phyloP scores from a whole-genome alignment of 768 basidiomycete species.

The Lactarius sanguifluus region DNA sequence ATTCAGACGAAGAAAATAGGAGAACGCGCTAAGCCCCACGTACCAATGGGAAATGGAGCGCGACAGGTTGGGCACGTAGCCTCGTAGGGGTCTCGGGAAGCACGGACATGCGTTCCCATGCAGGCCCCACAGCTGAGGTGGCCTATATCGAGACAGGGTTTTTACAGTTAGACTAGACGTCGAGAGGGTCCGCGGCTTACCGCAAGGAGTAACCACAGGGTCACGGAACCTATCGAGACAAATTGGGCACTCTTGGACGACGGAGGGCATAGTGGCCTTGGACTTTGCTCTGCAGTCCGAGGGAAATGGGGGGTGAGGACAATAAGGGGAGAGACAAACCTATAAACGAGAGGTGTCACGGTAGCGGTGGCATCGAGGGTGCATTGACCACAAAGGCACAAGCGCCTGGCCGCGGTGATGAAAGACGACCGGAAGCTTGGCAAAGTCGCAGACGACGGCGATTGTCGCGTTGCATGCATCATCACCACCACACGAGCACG shows the following conservation, averaged over 20 bases:
- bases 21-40: background rate
- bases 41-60: conserved; percentile 22
- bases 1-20: background rate
- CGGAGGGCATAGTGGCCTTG: background rate
- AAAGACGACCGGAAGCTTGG: background rate
- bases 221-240: conserved; percentile 22
- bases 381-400: conserved; percentile 17
- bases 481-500: conserved; percentile 3
- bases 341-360: background rate
- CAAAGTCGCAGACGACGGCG: background rate
- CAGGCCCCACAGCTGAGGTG: conserved; percentile 23
- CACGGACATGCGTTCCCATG: conserved; percentile 9
- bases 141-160: background rate
- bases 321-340: background rate
- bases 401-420: background rate
- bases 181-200: conserved; percentile 6
- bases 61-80: conserved; percentile 27
- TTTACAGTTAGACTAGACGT: background rate
- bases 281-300: background rate
- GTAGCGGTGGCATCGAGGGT: conserved; percentile 1
- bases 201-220: conserved; percentile 24
- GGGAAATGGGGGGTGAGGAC: background rate
- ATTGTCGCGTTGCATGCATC: background rate
- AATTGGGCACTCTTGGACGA: conserved; percentile 20
- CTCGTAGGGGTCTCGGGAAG: conserved; percentile 1